Evolutionary conservation across 371 early-diverging fungal species (phyloP).

Genomic region (Mucor ambiguus): DNA sequence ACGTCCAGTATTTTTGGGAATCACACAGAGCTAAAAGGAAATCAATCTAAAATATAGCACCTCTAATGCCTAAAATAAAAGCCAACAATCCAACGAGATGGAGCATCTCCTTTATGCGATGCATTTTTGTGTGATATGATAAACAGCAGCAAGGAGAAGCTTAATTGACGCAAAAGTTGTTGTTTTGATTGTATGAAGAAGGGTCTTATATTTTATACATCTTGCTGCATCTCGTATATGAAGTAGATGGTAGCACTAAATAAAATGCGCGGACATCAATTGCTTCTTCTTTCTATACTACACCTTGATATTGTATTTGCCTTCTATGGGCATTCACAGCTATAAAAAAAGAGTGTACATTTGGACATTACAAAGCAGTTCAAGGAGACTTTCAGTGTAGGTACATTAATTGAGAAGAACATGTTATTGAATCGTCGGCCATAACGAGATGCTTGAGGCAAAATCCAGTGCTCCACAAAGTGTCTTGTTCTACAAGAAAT

Average conservation of each 20-base stretch:
- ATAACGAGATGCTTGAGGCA: not conserved
- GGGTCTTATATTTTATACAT: not conserved
- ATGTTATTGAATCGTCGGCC: not conserved
- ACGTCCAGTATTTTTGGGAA: not conserved
- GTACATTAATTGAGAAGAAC: not conserved
- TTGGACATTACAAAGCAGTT: not conserved
- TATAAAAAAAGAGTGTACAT: not conserved
- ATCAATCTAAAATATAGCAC: not conserved
- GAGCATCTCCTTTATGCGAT: not conserved
- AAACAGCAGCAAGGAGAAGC: not conserved
- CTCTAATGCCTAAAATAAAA: not conserved
- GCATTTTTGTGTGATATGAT: not conserved
- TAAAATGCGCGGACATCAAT: not conserved
- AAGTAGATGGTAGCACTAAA: not conserved
- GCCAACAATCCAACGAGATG: not conserved
- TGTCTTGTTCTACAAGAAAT: not conserved
- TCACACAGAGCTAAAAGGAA: not conserved
- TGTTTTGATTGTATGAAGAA: not conserved
- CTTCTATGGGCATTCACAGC: too few relatives aligned
- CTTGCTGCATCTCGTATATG: not conserved
- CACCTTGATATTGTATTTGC: not conserved
- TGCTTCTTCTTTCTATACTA: not conserved
- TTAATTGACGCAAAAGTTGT: not conserved
- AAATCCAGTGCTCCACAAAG: not conserved
- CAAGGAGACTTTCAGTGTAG: not conserved